These are phyloP conservation scores for Candida tetrigidarum DNA, from an alignment of 1,139 yeast genomes.

Conservation along the genomic window DNA sequence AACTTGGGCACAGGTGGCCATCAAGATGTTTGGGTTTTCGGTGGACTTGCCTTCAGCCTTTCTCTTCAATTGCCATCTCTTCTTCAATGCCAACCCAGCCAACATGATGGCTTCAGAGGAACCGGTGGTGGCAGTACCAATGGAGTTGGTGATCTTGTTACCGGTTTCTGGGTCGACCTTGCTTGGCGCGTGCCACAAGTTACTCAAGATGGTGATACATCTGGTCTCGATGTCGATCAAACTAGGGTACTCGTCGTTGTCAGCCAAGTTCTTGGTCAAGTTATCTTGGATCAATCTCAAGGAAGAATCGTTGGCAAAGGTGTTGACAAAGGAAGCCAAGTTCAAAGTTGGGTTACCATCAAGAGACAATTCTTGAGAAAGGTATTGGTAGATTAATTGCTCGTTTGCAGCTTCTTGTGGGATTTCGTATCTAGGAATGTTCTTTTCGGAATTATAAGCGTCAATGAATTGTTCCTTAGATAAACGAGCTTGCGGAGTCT, in stretches of 20 bases:
- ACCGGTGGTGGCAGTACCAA: slow-evolving; percentile 94
- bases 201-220: slow-evolving; percentile 78
- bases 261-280: slow-evolving; percentile 86
- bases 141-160: slow-evolving; percentile 43
- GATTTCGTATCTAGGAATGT: slow-evolving; percentile 54
- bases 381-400: slow-evolving; percentile 59
- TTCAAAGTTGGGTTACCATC: slow-evolving; percentile 88
- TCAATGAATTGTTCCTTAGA: slow-evolving; percentile 37
- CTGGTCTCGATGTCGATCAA: slow-evolving; percentile 79
- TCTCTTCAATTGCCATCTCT: slow-evolving; percentile 78
- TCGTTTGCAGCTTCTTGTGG: slow-evolving; percentile 60
- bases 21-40: slow-evolving; percentile 78
- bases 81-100: slow-evolving; percentile 92
- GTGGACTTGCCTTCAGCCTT: slow-evolving; percentile 61
- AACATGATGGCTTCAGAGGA: slow-evolving; percentile 93
- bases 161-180: slow-evolving; percentile 31
- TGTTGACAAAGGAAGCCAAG: slow-evolving; percentile 89
- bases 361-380: slow-evolving; percentile 75
- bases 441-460: slow-evolving; percentile 35
- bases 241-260: slow-evolving; percentile 92
- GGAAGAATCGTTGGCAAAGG: slow-evolving; percentile 54
- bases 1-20: slow-evolving; percentile 97
- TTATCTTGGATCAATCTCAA: slow-evolving; percentile 63
- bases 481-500: slow-evolving; percentile 27
- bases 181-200: slow-evolving; percentile 41